A percentile compares a stretch with the other conserved stretches of the same genome.
These are phyloP conservation scores for Gastrolobium bilobum DNA, from an alignment of 306 rosid genomes.

Conservation along the genomic window DNA sequence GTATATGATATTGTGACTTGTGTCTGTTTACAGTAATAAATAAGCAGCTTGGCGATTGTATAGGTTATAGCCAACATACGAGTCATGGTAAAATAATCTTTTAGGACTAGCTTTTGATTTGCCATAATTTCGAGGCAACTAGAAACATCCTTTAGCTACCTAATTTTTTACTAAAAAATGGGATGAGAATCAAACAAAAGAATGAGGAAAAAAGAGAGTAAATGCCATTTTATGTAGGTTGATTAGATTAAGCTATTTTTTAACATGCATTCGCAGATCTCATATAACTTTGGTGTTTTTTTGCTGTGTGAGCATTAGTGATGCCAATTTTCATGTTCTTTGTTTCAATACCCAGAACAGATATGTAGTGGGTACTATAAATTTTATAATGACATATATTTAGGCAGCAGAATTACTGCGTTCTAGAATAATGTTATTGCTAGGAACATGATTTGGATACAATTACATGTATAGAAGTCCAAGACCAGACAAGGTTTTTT, in stretches of 20 bases:
- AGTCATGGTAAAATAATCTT: slow-evolving; percentile 29
- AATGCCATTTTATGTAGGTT: slow-evolving; percentile 18
- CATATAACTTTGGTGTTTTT: background rate
- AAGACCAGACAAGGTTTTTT: slow-evolving; percentile 11
- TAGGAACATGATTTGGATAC: slow-evolving; percentile 8
- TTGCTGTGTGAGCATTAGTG: background rate
- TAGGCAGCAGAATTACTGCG: slow-evolving; percentile 17
- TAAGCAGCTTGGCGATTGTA: slow-evolving; percentile 11
- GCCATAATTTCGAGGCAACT: background rate
- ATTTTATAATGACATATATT: background rate
- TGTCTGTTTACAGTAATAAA: background rate
- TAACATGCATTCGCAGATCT: background rate
- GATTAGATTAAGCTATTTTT: background rate
- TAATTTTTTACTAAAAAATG: background rate
- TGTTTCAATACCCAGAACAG: slow-evolving; percentile 30
- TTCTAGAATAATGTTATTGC: background rate
- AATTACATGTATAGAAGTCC: slow-evolving; percentile 2
- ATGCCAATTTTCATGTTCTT: slow-evolving; percentile 28
- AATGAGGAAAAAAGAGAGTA: background rate
- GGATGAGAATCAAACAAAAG: background rate
- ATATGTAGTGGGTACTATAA: background rate
- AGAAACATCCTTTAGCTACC: background rate
- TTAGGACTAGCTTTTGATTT: slow-evolving; percentile 10
- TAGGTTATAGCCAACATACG: slow-evolving; percentile 19
- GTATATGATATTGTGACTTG: background rate